Evolutionary conservation across 768 basidiomycete species (phyloP), one percentile per base, ranked within the genome.

Genomic region (Tulasnella sp.): DNA sequence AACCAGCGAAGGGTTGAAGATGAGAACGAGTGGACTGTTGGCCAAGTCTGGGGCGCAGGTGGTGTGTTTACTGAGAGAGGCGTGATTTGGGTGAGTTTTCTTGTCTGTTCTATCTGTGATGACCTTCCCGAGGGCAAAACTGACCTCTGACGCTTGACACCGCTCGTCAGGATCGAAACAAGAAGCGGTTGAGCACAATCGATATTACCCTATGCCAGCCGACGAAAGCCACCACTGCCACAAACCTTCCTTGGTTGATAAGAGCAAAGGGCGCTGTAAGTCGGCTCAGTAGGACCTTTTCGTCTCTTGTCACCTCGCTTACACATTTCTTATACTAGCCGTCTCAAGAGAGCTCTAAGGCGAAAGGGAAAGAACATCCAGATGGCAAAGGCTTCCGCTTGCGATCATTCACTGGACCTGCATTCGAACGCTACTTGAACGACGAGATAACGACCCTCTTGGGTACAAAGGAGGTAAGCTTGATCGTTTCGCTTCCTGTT

Each of bases 11-110:
- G 34, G 51, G 30, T 52, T 4, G 51, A 52, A 34, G 56, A 59
- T 19, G 56, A 59, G 29, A 50, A 59, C 27, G 49, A 59, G 27
- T 59, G 56, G 56, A 59, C 47, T 29, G 29, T 59, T 24, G 56
- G 44, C n/a, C 45, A 49, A 24, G 45, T 59, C 19, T 59, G 56
- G 56, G 56, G 56, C 21, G 24, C 44, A 27, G 45, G 47, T 1
- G 56, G 47, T n/a, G 49, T 59, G 8, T 59, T 59, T 17, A 29
- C 43, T 10, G 27, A 59, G 30, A 29, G 56, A 29, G 56, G 27
- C n/a, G 45, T 42, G 4, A 32, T 26, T 32, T 59, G 30, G 27
- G 56, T 59, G 27, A 49, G 56, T 52, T 29, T 4, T 24, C 23
- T 11, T 10, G 21, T 51, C 27, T 10, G 21, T 17, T 51, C 13